These are phyloP conservation scores for Hypoxylon subgilvum DNA, from an alignment of 495 filamentous ascomycete species.

Conservation along the genomic window DNA sequence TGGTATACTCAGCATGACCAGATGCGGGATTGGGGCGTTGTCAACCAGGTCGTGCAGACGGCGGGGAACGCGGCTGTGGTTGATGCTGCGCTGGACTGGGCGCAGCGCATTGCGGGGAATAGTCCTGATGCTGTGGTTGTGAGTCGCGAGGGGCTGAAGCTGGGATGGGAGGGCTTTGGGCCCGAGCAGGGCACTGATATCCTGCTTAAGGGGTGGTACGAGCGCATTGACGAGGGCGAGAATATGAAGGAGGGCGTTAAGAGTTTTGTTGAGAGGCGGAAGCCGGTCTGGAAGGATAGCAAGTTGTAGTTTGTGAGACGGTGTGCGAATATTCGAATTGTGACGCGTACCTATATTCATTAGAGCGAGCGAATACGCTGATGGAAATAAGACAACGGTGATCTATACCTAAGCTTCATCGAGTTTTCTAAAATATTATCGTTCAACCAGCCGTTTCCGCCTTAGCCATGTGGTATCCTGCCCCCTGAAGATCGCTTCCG, in stretches of 20 bases:
- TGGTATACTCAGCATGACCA: too few relatives aligned
- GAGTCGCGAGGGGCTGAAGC: slow-evolving; percentile 66
- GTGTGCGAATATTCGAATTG: not conserved
- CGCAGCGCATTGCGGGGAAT: slow-evolving; percentile 59
- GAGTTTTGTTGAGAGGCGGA: slow-evolving; percentile 81
- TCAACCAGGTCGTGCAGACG: slow-evolving; percentile 68
- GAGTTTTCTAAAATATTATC: too few relatives aligned
- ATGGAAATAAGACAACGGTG: too few relatives aligned
- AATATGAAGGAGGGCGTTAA: slow-evolving; percentile 79
- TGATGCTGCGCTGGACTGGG: slow-evolving; percentile 55
- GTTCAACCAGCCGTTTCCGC: too few relatives aligned
- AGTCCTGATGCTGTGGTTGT: slow-evolving; percentile 77
- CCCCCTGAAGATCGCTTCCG: too few relatives aligned
- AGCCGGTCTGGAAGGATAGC: slow-evolving; percentile 72
- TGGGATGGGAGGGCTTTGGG: slow-evolving; percentile 70
- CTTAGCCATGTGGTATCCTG: too few relatives aligned
- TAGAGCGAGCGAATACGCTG: too few relatives aligned
- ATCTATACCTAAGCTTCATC: too few relatives aligned
- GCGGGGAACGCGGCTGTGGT: slow-evolving; percentile 44
- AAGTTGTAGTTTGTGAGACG: slow-evolving; percentile 62
- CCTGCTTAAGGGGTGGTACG: slow-evolving; percentile 64
- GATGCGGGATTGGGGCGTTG: slow-evolving; percentile 69
- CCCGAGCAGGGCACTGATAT: slow-evolving; percentile 67
- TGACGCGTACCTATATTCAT: too few relatives aligned
- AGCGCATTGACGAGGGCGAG: slow-evolving; percentile 64